phyloP scores from a whole-genome alignment of 768 basidiomycete genomes.

The Naematelia aurantialba region DNA sequence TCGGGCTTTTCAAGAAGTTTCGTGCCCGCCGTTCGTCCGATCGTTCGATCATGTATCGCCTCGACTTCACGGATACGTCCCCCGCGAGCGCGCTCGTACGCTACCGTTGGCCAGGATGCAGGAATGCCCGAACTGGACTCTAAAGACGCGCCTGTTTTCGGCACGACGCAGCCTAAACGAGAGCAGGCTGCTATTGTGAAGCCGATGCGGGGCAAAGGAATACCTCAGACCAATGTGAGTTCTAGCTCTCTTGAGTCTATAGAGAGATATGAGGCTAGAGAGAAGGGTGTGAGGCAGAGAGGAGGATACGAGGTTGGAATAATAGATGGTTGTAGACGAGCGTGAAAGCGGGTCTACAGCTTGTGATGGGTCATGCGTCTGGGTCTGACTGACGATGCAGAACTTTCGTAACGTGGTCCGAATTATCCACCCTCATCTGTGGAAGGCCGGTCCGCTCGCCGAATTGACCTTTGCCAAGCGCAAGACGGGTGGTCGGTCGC shows the following conservation, averaged over 20 bases:
- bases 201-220: conserved; percentile 32
- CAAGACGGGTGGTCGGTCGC: conserved; percentile 80
- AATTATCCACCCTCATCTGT: conserved; percentile 77
- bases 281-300: too few species aligned
- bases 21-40: not conserved
- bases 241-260: not conserved
- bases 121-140: not conserved
- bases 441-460: conserved; percentile 69
- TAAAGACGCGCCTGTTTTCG: not conserved
- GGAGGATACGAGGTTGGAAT: not conserved
- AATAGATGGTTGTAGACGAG: too few species aligned
- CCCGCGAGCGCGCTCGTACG: not conserved
- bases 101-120: not conserved
- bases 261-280: not conserved
- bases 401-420: conserved; percentile 77
- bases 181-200: not conserved
- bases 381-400: conserved; percentile 20
- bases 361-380: too few species aligned
- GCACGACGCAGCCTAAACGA: not conserved
- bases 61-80: conserved; percentile 18
- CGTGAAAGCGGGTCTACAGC: too few species aligned
- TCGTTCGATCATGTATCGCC: conserved; percentile 13
- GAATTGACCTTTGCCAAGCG: conserved; percentile 75
- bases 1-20: not conserved
- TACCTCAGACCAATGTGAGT: conserved; percentile 46